Conservation (phyloP, 352 stramenopile genomes). For the Pythium scleroteichum region DNA sequence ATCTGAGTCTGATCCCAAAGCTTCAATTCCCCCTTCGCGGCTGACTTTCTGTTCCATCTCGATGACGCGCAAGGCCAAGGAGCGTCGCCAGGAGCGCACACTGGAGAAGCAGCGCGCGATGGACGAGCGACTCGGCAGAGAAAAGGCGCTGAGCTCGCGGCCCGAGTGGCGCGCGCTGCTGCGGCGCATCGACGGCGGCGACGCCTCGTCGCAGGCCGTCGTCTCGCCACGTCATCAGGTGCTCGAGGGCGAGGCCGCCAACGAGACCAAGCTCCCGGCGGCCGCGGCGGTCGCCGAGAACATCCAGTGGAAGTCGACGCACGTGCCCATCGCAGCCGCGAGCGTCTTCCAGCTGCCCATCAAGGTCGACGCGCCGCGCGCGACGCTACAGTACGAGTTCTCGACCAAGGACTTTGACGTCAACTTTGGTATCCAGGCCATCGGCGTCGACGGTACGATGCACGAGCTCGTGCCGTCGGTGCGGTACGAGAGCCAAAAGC, state of each 20-base stretch:
- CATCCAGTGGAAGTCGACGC: conserved; percentile 76
- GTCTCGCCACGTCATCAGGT: conserved; percentile 24
- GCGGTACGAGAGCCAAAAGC: conserved; percentile 70
- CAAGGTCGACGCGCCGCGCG: conserved; percentile 61
- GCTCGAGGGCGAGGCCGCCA: conserved; percentile 1
- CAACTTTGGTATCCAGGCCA: conserved; percentile 73
- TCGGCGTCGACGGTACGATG: conserved; percentile 55
- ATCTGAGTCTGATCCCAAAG: conserved; percentile 12
- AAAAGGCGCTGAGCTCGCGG: conserved; percentile 42
- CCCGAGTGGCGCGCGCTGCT: conserved; percentile 64
- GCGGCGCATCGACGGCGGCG: conserved; percentile 49
- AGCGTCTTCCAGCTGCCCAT: conserved; percentile 72
- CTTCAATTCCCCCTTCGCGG: neutral
- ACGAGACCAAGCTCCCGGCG: neutral
- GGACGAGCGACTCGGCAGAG: conserved; percentile 52
- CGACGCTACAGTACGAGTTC: conserved; percentile 65
- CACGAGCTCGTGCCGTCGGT: conserved; percentile 51
- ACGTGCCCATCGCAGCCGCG: conserved; percentile 68
- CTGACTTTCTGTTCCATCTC: conserved; percentile 6
- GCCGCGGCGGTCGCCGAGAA: conserved; percentile 39
- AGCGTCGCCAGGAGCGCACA: conserved; percentile 62
- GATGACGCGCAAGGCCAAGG: conserved; percentile 82
- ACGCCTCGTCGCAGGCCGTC: conserved; percentile 15
- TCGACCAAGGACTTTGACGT: conserved; percentile 72
- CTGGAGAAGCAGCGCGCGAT: conserved; percentile 11